phyloP scores from a whole-genome alignment of 2,329 filamentous ascomycete genomes.

The Colletotrichum somersetense region DNA sequence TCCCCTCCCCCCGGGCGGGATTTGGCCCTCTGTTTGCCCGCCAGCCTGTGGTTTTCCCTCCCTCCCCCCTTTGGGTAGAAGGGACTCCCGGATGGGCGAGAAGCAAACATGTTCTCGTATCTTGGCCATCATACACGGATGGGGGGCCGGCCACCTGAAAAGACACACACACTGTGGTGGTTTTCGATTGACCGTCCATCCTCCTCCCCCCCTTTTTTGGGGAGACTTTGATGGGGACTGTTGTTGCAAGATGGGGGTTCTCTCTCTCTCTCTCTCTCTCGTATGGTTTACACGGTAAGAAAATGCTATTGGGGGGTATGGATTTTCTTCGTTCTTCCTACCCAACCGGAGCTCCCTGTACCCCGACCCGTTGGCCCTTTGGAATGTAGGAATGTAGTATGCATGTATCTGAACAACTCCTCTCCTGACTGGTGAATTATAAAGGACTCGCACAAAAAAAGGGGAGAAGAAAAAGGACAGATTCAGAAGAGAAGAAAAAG shows the following conservation, averaged over 20 bases:
- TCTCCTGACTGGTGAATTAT: too few species aligned
- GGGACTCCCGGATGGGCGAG: too few species aligned
- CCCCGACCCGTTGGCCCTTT: background rate
- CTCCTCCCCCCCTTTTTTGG: too few species aligned
- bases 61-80: too few species aligned
- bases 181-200: too few species aligned
- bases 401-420: background rate
- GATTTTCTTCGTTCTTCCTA: background rate
- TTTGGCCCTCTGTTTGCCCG: too few species aligned
- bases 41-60: too few species aligned
- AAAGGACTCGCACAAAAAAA: background rate
- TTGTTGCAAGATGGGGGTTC: background rate
- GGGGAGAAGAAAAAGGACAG: background rate
- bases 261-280: background rate
- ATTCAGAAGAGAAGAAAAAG: too few species aligned
- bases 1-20: background rate
- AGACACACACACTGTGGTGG: too few species aligned
- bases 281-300: background rate
- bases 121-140: too few species aligned
- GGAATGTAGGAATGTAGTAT: background rate
- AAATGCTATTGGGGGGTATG: background rate
- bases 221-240: background rate
- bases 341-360: background rate
- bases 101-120: too few species aligned
- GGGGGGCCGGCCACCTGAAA: too few species aligned